Evolutionary conservation across 2,329 filamentous ascomycete genomes (phyloP).

Genomic region (Mycosphaerella sp.): DNA sequence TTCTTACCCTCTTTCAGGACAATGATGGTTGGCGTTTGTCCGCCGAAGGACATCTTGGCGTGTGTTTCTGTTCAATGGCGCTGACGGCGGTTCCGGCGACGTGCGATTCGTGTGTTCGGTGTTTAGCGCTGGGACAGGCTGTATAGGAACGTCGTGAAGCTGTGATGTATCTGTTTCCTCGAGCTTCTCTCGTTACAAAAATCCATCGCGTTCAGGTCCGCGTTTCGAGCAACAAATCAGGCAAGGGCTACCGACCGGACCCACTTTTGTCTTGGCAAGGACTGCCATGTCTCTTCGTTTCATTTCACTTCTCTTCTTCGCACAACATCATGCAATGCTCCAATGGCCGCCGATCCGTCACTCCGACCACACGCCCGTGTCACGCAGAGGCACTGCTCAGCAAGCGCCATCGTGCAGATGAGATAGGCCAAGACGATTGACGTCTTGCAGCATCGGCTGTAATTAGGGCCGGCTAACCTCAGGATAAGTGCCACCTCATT

Average conservation of each 20-base stretch:
- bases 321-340: not conserved
- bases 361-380: not conserved
- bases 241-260: not conserved
- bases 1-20: slow-evolving; percentile 85
- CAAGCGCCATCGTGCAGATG: not conserved
- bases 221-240: not conserved
- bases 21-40: slow-evolving; percentile 95
- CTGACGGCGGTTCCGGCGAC: not conserved
- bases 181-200: not conserved
- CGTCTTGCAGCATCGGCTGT: slow-evolving; percentile 1
- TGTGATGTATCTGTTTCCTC: not conserved
- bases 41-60: slow-evolving; percentile 80
- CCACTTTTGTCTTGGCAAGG: not conserved
- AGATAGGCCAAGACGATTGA: slow-evolving; percentile 8
- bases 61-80: not conserved
- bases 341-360: not conserved
- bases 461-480: not conserved
- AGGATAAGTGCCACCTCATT: not conserved
- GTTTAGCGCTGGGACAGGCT: not conserved
- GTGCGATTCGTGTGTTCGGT: not conserved
- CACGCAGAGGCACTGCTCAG: not conserved
- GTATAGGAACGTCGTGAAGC: not conserved
- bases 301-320: not conserved
- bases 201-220: not conserved
- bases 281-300: not conserved